Evolutionary conservation across 2,329 filamentous ascomycete species (phyloP).

Genomic region (Alternaria sp.): DNA sequence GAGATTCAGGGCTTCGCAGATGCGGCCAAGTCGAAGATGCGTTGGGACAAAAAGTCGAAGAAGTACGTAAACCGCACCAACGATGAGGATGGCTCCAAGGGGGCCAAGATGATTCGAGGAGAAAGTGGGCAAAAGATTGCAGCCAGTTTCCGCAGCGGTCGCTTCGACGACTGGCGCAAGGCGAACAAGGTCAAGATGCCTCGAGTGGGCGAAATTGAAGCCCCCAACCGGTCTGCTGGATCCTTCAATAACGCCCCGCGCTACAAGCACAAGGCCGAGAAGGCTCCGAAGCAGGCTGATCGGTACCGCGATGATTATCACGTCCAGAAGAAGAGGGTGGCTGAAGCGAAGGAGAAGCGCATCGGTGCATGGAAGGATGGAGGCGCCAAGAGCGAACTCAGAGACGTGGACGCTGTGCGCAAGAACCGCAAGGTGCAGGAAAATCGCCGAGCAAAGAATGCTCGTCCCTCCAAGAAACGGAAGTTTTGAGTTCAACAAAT

Average conservation of each 20-base stretch:
- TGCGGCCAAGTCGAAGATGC: slow-evolving; percentile 75
- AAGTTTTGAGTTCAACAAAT: slow-evolving; percentile 40
- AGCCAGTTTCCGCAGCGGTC: slow-evolving; percentile 87
- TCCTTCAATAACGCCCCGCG: slow-evolving; percentile 54
- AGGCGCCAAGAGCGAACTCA: slow-evolving; percentile 77
- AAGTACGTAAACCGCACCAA: slow-evolving; percentile 93
- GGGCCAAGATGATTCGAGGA: slow-evolving; percentile 76
- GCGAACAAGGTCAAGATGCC: slow-evolving; percentile 83
- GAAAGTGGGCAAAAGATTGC: slow-evolving; percentile 97
- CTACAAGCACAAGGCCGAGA: slow-evolving; percentile 86
- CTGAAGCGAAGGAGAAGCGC: slow-evolving; percentile 84
- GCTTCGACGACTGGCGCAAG: slow-evolving; percentile 92
- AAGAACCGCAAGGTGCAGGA: slow-evolving; percentile 81
- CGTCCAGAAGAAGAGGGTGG: slow-evolving; percentile 85
- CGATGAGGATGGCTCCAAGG: slow-evolving; percentile 88
- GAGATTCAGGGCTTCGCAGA: slow-evolving; percentile 83
- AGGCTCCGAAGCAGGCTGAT: slow-evolving; percentile 91
- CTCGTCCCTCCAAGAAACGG: slow-evolving; percentile 72
- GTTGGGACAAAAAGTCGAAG: slow-evolving; percentile 96
- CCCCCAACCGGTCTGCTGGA: slow-evolving; percentile 32
- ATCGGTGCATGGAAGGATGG: slow-evolving; percentile 76
- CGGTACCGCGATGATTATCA: slow-evolving; percentile 91
- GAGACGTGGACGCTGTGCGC: slow-evolving; percentile 80
- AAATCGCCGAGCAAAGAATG: slow-evolving; percentile 84
- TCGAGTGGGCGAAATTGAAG: slow-evolving; percentile 81